Evolutionary conservation across 495 filamentous ascomycete species (phyloP), one percentile per base, ranked within the genome.

Genomic region (Tuber aestivum): DNA sequence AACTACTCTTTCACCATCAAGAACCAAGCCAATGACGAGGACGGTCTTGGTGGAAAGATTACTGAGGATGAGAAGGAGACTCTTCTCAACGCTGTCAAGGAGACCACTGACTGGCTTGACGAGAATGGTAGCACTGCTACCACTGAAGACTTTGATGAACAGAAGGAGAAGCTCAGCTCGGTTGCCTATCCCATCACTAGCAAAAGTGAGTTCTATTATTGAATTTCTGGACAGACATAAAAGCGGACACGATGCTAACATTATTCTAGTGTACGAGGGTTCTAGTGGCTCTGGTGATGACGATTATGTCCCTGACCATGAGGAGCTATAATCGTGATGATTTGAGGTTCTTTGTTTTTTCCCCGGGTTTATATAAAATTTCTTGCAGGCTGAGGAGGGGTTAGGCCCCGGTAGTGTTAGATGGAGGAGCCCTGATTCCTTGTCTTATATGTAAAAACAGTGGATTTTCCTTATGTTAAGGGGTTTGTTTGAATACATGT

Each of bases 41-140:
- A 97, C 76, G 95, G 95, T 79, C 92, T 97, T 75, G 94, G 95
- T 86, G 93, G 93, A 85, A 97, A 97, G 91, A 97, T 99, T 84
- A 93, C 94, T 72, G 95, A 97, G 77, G 95, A 98, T 77, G 96
- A 99, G 89, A 99, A 98, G 92, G 94, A 99, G 86, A 90, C 93
- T 80, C 92, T 98, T 81, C 86, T 97, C 79, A 93, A 97, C 74
- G 95, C 95, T 78, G 92, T 99, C 86, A 98, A 97, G 92, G 95
- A 98, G 87, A 88, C 94, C 74, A 91, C 91, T 77, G 96, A 97
- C 83, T 99, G 95, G 95, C 91, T 99, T 71, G 95, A 98, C 80
- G 94, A 97, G 90, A 95, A 97, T 87, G 94, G 90, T 77, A 89
- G 89, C 76, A 92, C 92, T 71, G 95, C 95, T 75, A 89, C 88